phyloP scores from a whole-genome alignment of 1,284 basidiomycete species.

The Naganishia sp. region DNA sequence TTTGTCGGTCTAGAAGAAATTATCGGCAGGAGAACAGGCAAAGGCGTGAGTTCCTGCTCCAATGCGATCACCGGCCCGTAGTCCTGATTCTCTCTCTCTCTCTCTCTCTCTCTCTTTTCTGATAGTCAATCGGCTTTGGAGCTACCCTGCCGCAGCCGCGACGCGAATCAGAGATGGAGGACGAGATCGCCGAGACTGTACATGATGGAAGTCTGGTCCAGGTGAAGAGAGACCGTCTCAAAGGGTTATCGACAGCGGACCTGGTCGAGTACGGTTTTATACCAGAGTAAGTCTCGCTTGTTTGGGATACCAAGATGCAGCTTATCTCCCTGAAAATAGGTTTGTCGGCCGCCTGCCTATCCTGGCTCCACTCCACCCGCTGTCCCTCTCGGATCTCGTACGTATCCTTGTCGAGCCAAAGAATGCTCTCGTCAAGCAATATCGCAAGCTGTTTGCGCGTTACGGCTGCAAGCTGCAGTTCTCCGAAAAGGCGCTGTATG shows the following conservation, averaged over 20 bases:
- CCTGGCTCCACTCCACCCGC: constrained; percentile 74
- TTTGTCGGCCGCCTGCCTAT: constrained; percentile 89
- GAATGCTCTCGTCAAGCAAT: constrained; percentile 87
- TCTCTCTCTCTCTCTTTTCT: neutral
- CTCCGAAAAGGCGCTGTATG: constrained; percentile 54
- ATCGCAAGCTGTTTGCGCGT: constrained; percentile 68
- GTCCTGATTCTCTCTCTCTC: neutral
- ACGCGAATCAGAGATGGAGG: constrained; percentile 20
- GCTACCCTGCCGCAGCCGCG: constrained; percentile 60
- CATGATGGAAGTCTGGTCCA: constrained; percentile 6
- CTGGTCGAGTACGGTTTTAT: constrained; percentile 88
- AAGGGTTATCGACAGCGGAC: constrained; percentile 59
- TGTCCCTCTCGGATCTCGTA: constrained; percentile 74
- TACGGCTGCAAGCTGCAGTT: constrained; percentile 52
- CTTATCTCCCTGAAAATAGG: constrained; percentile 30
- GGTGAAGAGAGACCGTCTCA: constrained; percentile 34
- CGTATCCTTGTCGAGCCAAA: constrained; percentile 87
- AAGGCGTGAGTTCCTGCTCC: constrained; percentile 64
- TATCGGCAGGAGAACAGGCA: constrained; percentile 73
- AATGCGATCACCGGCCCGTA: neutral
- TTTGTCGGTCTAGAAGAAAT: constrained; percentile 88
- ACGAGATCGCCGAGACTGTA: constrained; percentile 9
- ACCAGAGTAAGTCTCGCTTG: constrained; percentile 62
- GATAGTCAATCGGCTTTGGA: constrained; percentile 82
- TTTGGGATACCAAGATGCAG: too few species aligned